phyloP scores from a whole-genome alignment of 345 rosid genomes.

The Gossypium longicalyx region DNA sequence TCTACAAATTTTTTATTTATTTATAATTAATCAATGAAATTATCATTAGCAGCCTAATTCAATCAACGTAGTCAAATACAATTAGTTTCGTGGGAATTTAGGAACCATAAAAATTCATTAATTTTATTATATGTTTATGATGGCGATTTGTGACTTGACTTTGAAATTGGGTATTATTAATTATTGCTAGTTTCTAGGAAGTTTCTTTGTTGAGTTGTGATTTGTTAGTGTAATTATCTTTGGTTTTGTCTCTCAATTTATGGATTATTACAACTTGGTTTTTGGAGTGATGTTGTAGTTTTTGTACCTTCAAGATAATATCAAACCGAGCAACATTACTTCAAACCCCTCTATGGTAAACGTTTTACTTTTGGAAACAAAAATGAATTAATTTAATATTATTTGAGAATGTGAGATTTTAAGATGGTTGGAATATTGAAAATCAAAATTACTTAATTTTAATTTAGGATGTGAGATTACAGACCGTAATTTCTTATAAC shows the following conservation, averaged over 20 bases:
- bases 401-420: too few relatives aligned
- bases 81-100: neutral
- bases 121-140: neutral
- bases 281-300: neutral
- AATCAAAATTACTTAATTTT: too few relatives aligned
- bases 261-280: neutral
- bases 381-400: too few relatives aligned
- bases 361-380: too few relatives aligned
- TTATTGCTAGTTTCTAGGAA: neutral
- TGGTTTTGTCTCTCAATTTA: neutral
- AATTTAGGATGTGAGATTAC: too few relatives aligned
- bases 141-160: neutral
- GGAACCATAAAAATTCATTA: neutral
- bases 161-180: neutral
- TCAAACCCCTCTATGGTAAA: neutral
- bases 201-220: neutral
- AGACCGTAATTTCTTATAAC: too few relatives aligned
- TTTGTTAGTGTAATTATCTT: neutral
- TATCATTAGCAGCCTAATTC: neutral
- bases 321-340: neutral
- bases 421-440: too few relatives aligned
- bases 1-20: neutral
- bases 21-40: neutral
- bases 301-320: neutral
- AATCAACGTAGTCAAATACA: neutral